Evolutionary conservation across 2,329 filamentous ascomycete genomes (phyloP).

Genomic region (Aureobasidium zeae): DNA sequence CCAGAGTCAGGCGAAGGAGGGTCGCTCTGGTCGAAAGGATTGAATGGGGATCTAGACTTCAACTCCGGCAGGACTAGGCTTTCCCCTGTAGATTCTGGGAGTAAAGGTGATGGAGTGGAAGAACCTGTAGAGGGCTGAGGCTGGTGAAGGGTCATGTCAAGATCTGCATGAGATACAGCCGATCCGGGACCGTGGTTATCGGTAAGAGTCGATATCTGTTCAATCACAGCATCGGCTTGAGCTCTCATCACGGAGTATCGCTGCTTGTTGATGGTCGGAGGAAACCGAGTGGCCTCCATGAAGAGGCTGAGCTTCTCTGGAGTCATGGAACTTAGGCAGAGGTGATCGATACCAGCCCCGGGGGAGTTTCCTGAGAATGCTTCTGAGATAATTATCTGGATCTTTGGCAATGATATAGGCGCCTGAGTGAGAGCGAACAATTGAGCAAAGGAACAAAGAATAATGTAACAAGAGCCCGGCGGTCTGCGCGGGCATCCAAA

Average conservation of each 20-base stretch:
- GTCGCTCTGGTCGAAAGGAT: background rate
- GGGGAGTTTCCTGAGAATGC: no score
- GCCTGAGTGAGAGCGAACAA: no score
- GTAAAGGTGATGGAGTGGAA: no score
- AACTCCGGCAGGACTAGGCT: background rate
- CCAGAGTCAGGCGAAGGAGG: background rate
- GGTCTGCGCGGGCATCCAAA: no score
- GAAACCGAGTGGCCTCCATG: conserved; percentile 10
- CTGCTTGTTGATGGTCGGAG: conserved; percentile 1
- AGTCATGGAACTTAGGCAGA: no score
- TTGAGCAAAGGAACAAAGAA: conserved; percentile 3
- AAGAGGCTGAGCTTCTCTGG: conserved; percentile 1
- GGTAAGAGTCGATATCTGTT: background rate
- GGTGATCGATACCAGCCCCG: no score
- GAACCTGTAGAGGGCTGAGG: no score
- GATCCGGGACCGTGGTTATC: background rate
- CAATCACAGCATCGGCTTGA: background rate
- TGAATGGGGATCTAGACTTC: background rate
- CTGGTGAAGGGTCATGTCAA: background rate
- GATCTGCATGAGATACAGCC: background rate
- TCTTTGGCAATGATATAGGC: no score
- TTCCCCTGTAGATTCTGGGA: no score
- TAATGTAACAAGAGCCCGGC: no score
- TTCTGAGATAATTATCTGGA: no score
- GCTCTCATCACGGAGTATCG: conserved; percentile 3